Conservation (phyloP, 139 green algal species). For the Chlamydomonas incerta region DNA sequence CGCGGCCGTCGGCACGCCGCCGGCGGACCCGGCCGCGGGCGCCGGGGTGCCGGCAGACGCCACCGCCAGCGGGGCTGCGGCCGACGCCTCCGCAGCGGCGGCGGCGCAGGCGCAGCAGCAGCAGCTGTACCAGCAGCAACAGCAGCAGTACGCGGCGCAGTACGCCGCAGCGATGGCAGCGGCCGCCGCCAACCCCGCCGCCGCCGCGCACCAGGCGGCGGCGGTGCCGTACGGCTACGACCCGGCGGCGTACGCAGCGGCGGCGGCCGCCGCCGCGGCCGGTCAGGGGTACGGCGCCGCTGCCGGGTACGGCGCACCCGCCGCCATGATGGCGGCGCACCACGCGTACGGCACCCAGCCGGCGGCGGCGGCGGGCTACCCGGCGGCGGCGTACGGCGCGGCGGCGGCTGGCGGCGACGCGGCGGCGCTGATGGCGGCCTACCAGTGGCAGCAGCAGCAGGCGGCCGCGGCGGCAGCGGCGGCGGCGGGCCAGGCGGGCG, state of each 20-base stretch:
- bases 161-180: background rate
- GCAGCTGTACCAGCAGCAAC: constrained; percentile 3
- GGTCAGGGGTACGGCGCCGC: constrained; percentile 6
- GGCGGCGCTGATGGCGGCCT: constrained; percentile 28
- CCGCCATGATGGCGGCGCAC: background rate
- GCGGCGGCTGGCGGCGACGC: background rate
- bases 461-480: background rate
- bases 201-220: background rate
- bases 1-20: background rate
- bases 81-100: too few relatives aligned
- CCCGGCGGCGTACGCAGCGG: constrained; percentile 6
- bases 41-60: background rate
- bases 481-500: background rate
- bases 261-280: constrained; percentile 12
- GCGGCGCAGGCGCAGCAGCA: background rate
- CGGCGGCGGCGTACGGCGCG: background rate
- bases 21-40: background rate
- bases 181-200: background rate
- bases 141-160: constrained; percentile 27
- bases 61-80: background rate
- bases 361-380: background rate
- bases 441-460: constrained; percentile 36
- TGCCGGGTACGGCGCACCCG: background rate
- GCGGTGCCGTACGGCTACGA: constrained; percentile 27
- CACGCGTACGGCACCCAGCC: constrained; percentile 12